Evolutionary conservation across 2,329 filamentous ascomycete genomes (phyloP).

Genomic region (Botrytis sinoallii): DNA sequence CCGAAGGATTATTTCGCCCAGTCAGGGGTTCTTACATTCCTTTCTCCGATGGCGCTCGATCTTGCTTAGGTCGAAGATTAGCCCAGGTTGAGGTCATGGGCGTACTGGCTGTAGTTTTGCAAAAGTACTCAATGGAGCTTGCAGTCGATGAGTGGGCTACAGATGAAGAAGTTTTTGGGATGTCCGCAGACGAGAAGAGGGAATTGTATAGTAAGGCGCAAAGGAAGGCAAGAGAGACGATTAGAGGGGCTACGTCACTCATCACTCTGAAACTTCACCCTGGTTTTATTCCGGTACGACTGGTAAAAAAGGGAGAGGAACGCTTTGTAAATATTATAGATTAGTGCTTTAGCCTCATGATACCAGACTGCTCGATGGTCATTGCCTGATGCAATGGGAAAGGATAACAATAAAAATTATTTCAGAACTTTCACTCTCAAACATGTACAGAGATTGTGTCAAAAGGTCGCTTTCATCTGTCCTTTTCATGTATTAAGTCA

Average conservation of each 20-base stretch:
- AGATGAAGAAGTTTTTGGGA: conserved; percentile 31
- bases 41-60: conserved; percentile 41
- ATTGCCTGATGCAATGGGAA: background rate
- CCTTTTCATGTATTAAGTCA: background rate
- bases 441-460: background rate
- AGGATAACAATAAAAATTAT: background rate
- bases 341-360: conserved; percentile 11
- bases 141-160: conserved; percentile 34
- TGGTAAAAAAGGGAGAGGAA: conserved; percentile 69
- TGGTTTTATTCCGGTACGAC: conserved; percentile 56
- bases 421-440: background rate
- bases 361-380: conserved; percentile 8
- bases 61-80: conserved; percentile 39
- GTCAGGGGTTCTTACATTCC: conserved; percentile 37
- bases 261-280: conserved; percentile 70
- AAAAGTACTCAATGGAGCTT: conserved; percentile 33
- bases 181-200: conserved; percentile 28
- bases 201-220: conserved; percentile 32
- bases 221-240: conserved; percentile 45
- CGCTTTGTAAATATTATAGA: conserved; percentile 51
- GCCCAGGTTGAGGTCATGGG: conserved; percentile 40
- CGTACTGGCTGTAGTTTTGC: conserved; percentile 35
- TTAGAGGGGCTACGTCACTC: conserved; percentile 51
- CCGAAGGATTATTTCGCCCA: conserved; percentile 31
- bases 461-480: background rate